Evolutionary conservation across 2,329 filamentous ascomycete species (phyloP).

Genomic region (Thermochaetoides dissita): DNA sequence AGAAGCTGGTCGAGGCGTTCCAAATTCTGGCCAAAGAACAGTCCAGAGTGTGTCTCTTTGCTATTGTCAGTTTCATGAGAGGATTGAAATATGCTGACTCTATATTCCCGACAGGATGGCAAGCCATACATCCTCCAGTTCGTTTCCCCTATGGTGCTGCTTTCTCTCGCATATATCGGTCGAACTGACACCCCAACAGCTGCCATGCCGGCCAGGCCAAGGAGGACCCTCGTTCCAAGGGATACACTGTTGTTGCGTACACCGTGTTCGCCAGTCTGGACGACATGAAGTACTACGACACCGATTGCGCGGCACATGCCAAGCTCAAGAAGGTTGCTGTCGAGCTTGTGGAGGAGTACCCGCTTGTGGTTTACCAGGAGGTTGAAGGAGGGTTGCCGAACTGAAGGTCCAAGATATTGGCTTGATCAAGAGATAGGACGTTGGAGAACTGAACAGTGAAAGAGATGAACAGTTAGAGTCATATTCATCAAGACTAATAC

Average conservation of each 20-base stretch:
- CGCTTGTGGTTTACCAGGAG: conserved; percentile 28
- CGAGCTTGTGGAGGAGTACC: conserved; percentile 22
- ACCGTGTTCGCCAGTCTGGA: conserved; percentile 49
- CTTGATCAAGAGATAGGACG: neutral
- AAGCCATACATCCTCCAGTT: conserved; percentile 52
- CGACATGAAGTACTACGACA: conserved; percentile 59
- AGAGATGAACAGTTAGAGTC: neutral
- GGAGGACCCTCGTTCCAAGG: conserved; percentile 46
- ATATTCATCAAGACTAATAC: neutral
- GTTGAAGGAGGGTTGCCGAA: neutral
- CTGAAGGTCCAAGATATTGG: neutral
- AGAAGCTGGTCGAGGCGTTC: conserved; percentile 32
- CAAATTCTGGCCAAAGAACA: conserved; percentile 25
- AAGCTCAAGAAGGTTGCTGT: conserved; percentile 25
- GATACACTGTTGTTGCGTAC: conserved; percentile 50
- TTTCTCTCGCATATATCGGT: neutral
- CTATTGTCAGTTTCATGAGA: neutral
- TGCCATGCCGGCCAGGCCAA: conserved; percentile 38
- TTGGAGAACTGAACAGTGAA: neutral
- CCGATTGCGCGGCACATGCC: conserved; percentile 30
- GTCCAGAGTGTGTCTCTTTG: conserved; percentile 25
- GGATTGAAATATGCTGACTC: neutral
- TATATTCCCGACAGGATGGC: conserved; percentile 44
- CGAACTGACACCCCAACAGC: conserved; percentile 3
- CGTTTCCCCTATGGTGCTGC: neutral